Base-by-base conservation (phyloP, 768 basidiomycete genomes). In the Suillus subalutaceus region DNA sequence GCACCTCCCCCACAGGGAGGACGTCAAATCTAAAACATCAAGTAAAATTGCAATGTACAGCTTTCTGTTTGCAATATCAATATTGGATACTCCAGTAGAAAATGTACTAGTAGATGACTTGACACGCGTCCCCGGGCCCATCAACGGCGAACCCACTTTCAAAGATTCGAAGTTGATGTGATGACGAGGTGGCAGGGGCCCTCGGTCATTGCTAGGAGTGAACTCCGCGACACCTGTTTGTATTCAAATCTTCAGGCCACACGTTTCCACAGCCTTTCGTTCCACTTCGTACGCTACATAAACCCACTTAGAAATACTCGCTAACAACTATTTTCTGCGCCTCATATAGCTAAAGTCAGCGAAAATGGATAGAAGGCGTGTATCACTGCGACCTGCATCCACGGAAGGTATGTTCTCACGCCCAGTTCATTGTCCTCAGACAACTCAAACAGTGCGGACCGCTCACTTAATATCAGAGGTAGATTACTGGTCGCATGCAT, bases 401-500 rank as follows among this genome's bases (percentile, higher is more conserved):
- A 86, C 88, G 8, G 92, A 93, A 89, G 92, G 92, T 90, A 75
- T 66, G 75, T 76, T 80, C 70, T 61, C 72, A 72, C 69, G 72
- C 70, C 63, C 56, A 43, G 46, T 65, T 62, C 55, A 57, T 52
- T 6, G 20, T 5, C 41, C 26, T 26, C 40, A 10, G 12, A 60
- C 26, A 60, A 26, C 52, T 32, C 59, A 26, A 26, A 58, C 10
- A 16, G 38, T 65, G 32, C 63, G 62, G 64, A 61, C 46, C n/a
- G 55, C 65, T 43, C 26, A 43, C 41, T 60, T 60, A 43, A 6
- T 30, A 43, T 60, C 77, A 94, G 92, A 93, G 80, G 79, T 91
- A 68, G 87, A 91, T 64, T 90, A 83, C 72, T 94, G 92, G 92
- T 82, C 86, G 59, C 89, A 88, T 75, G 88, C 90, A 41, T 82